Base-by-base conservation (phyloP, 2,329 filamentous ascomycete genomes). In the Herpotrichia juniperi region DNA sequence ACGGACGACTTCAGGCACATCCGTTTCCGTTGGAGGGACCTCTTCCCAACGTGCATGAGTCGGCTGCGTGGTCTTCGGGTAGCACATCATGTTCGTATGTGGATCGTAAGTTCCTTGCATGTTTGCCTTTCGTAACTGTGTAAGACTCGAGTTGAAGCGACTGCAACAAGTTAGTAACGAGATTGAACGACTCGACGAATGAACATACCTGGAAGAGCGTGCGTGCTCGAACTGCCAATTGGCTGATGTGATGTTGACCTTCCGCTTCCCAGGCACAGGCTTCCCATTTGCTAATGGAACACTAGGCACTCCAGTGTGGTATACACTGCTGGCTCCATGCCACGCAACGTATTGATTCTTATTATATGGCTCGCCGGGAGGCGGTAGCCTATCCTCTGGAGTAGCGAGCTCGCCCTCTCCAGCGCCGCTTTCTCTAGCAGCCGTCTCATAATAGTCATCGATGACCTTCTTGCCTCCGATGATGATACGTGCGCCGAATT, bases 191-290 rank as follows among this genome's bases (percentile, higher is more conserved):
- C 31, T 28, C 4, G 4, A 21, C 16, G 14, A 39, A 17, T 42
- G 26, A 6, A 16, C 10, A 19, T 81, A 96, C 92, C 89, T 93
- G 50, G 93, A 91, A 72, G 93, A 91, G 45, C 90, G 86, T 24
- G 93, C 92, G 75, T 99, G 94, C 76, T 97, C 92, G 51, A 94
- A 81, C 83, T 96, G 94, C 94, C 94, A 99, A 72, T 97, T 99
- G 51, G 88, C 86, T 63, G 96, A 91, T 47, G 93, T 97, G 53
- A 97, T 88, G 53, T 92, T 89, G 32, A 96, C 89, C 64, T 89
- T 89, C 61, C 89, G 84, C 79, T 96, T 96, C 57, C 84, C 83
- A 61, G 93, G 90, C 7, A 86, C 74, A 28, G 79, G 81, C 74
- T 96, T 96, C 51, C 89, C 89, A 54, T 81, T 87, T 26, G 86